A percentile compares a stretch with the other conserved stretches of the same genome.
Conservation (phyloP, 371 early-diverging fungal genomes). For the Mortierella sp. region DNA sequence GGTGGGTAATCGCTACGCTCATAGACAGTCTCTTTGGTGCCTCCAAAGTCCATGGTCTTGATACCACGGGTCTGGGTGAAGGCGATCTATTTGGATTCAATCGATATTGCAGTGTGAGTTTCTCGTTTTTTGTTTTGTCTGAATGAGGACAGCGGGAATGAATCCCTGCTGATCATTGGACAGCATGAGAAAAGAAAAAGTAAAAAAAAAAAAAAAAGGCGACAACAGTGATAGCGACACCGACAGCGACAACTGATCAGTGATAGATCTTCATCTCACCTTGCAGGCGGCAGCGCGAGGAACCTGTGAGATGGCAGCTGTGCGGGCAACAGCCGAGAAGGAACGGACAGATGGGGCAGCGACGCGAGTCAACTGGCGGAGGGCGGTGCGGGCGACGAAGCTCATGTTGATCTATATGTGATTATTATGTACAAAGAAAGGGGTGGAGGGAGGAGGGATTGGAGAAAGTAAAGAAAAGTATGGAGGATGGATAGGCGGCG, state of each 20-base stretch:
- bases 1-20: conserved; percentile 95
- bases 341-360: conserved; percentile 52
- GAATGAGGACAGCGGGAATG: conserved; percentile 11
- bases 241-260: background rate
- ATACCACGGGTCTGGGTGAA: conserved; percentile 79
- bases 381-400: conserved; percentile 52
- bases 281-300: conserved; percentile 53
- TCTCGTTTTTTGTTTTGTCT: background rate
- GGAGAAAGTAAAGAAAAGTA: background rate
- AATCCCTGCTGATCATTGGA: background rate
- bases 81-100: conserved; percentile 28
- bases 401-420: conserved; percentile 35
- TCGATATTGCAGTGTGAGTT: background rate
- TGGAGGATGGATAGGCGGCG: background rate
- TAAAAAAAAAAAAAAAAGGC: background rate
- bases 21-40: conserved; percentile 91
- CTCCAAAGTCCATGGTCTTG: conserved; percentile 96
- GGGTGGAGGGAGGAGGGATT: background rate
- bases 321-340: conserved; percentile 55
- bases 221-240: too few relatives aligned
- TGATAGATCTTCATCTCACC: background rate
- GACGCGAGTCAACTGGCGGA: conserved; percentile 56
- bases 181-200: background rate
- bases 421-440: background rate
- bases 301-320: conserved; percentile 52